These are phyloP conservation scores for Erodium trifolium DNA, from an alignment of 441 rosid genomes.

Conservation along the genomic window DNA sequence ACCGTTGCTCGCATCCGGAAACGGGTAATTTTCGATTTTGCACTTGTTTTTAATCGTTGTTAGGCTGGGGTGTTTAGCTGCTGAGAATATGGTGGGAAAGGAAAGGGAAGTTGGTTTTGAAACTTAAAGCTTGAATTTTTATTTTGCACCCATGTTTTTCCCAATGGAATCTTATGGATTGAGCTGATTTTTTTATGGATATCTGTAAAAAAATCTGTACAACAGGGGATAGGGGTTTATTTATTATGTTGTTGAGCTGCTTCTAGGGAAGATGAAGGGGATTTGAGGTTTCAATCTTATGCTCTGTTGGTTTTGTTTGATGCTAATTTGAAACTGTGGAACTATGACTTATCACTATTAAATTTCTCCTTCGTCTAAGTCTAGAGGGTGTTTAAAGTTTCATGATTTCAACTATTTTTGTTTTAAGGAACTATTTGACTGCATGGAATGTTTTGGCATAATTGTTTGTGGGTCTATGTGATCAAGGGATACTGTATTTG, in stretches of 20 bases:
- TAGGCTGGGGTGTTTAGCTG: too few species aligned
- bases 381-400: slow-evolving; percentile 1
- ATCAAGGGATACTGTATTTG: not conserved
- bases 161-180: not conserved
- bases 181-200: not conserved
- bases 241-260: not conserved
- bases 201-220: not conserved
- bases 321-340: not conserved
- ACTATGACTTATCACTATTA: too few species aligned
- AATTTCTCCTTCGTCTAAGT: not conserved
- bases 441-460: slow-evolving; percentile 5
- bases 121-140: not conserved
- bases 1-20: slow-evolving; percentile 37
- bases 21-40: slow-evolving; percentile 33
- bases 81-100: too few species aligned
- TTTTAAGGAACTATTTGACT: not conserved
- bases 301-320: not conserved
- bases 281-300: not conserved
- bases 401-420: not conserved
- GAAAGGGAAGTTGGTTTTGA: too few species aligned
- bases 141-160: not conserved
- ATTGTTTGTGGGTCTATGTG: not conserved
- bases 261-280: not conserved
- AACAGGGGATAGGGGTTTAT: not conserved
- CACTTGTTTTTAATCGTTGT: too few species aligned